Evolutionary conservation across 805 yeast species (phyloP).

Genomic region (Ogataea zsoltii): DNA sequence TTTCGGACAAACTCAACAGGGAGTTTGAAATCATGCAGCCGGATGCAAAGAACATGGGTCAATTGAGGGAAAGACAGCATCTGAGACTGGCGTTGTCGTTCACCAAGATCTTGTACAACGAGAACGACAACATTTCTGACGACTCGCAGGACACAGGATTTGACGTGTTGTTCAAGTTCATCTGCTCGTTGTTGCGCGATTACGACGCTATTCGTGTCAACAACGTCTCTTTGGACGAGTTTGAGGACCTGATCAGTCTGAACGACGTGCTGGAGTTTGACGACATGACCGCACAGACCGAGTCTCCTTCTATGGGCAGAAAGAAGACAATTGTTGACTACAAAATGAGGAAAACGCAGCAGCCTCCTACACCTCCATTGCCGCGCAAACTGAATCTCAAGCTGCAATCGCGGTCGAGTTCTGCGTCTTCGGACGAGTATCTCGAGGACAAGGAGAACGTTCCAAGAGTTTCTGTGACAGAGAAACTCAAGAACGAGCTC

Average conservation of each 20-base stretch:
- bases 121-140: conserved; percentile 10
- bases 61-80: conserved; percentile 28
- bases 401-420: conserved; percentile 6
- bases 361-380: conserved; percentile 30
- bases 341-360: conserved; percentile 12
- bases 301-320: conserved; percentile 9
- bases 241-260: conserved; percentile 25
- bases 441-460: conserved; percentile 17
- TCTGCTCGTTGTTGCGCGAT: conserved; percentile 25
- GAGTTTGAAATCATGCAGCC: conserved; percentile 29
- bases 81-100: conserved; percentile 34
- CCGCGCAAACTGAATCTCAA: conserved; percentile 4
- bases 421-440: conserved; percentile 6
- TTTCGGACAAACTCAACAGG: conserved; percentile 27
- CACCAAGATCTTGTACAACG: conserved; percentile 33
- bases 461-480: conserved; percentile 4
- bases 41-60: conserved; percentile 20
- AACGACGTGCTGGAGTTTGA: conserved; percentile 30
- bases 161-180: conserved; percentile 34
- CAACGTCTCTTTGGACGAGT: conserved; percentile 18
- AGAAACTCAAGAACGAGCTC: conserved; percentile 18
- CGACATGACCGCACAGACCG: conserved; percentile 2
- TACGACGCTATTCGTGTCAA: conserved; percentile 23
- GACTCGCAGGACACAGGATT: conserved; percentile 31
- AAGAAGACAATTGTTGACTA: conserved; percentile 6